These are phyloP conservation scores for Umbilicus rupestris DNA, from an alignment of 164 flowering plant genomes.

Conservation along the genomic window DNA sequence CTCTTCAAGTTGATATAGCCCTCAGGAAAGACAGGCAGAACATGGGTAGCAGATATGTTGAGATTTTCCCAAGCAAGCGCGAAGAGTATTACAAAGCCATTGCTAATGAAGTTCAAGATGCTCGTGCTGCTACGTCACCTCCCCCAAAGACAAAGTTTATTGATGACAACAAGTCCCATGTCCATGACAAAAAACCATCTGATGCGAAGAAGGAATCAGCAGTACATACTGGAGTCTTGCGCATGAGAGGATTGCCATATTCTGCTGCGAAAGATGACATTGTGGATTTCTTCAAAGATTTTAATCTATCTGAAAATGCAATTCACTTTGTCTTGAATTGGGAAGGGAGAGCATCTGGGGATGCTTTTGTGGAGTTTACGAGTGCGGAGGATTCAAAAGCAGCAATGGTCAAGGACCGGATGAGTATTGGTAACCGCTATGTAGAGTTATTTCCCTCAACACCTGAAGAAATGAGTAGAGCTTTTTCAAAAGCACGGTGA, in stretches of 20 bases:
- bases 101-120: constrained; percentile 64
- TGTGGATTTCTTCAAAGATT: constrained; percentile 74
- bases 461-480: constrained; percentile 61
- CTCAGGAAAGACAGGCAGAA: constrained; percentile 72
- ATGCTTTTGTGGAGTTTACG: constrained; percentile 82
- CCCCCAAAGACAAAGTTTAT: constrained; percentile 35
- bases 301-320: constrained; percentile 52
- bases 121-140: constrained; percentile 15
- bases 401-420: constrained; percentile 83
- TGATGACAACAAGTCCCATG: constrained; percentile 24
- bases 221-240: constrained; percentile 66
- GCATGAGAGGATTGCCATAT: constrained; percentile 84
- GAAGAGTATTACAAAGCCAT: constrained; percentile 88
- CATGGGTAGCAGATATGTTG: constrained; percentile 87
- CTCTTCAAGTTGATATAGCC: constrained; percentile 89
- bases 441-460: constrained; percentile 80
- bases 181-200: background rate
- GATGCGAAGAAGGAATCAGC: constrained; percentile 35
- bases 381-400: constrained; percentile 71
- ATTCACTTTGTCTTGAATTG: constrained; percentile 49
- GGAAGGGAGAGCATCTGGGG: constrained; percentile 81
- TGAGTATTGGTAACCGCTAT: constrained; percentile 81
- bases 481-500: constrained; percentile 57
- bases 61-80: constrained; percentile 77
- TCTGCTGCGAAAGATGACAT: constrained; percentile 76